Percentiles rank a stretch among this genome's conserved stretches.
phyloP scores from a whole-genome alignment of 2,329 filamentous ascomycete genomes.

The Xylariaceae sp. region DNA sequence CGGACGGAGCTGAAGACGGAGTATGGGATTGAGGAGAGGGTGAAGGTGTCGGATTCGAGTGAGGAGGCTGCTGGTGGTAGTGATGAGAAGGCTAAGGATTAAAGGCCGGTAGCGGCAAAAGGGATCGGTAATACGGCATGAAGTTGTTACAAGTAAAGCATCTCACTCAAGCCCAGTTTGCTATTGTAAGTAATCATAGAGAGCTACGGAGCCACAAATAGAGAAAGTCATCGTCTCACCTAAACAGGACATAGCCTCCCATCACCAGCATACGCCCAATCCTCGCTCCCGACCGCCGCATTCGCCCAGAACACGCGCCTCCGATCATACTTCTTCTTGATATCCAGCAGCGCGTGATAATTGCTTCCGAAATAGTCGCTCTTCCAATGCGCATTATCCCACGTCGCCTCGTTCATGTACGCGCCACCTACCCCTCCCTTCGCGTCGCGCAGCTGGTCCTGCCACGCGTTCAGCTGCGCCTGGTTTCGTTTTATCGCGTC shows the following conservation, averaged over 20 bases:
- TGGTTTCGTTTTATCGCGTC: background rate
- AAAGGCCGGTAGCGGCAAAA: no score
- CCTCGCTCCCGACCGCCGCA: background rate
- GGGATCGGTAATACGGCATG: no score
- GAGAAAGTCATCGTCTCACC: background rate
- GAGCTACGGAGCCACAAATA: no score
- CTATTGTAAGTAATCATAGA: no score
- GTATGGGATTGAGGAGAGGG: conserved; percentile 1
- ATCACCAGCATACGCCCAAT: background rate
- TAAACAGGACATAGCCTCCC: background rate
- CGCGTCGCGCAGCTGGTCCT: background rate
- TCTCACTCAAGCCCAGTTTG: no score
- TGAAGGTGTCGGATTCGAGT: background rate
- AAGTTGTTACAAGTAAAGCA: no score
- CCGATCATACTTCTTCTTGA: background rate
- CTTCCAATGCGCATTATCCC: conserved; percentile 4
- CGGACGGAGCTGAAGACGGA: background rate
- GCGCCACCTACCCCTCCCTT: background rate
- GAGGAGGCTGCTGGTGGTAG: no score
- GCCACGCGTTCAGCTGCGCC: background rate
- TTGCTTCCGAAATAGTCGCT: conserved; percentile 3
- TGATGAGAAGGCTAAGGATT: no score
- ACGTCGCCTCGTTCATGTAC: conserved; percentile 6
- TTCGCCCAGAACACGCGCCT: background rate
- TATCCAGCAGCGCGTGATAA: background rate